phyloP scores from a whole-genome alignment of 2,329 filamentous ascomycete species.

The Falciphora oryzae region DNA sequence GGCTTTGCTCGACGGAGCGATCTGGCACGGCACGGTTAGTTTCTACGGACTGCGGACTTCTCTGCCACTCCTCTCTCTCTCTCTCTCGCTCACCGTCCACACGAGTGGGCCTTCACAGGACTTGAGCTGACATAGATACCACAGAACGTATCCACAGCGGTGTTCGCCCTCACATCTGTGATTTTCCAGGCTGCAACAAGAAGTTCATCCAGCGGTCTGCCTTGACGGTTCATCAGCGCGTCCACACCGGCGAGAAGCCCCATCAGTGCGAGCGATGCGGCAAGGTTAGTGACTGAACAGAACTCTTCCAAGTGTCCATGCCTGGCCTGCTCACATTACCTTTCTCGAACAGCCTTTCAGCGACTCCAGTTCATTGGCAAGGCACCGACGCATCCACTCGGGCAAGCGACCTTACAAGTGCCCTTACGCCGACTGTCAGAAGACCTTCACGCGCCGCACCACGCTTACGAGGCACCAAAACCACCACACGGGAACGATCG shows the following conservation, averaged over 20 bases:
- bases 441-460: slow-evolving; percentile 94
- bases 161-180: slow-evolving; percentile 85
- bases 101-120: too few species aligned
- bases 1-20: slow-evolving; percentile 92
- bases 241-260: slow-evolving; percentile 96
- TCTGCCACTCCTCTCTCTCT: not conserved
- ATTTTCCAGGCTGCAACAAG: slow-evolving; percentile 82
- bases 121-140: slow-evolving; percentile 20
- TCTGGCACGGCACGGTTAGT: slow-evolving; percentile 85
- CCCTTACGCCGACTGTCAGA: slow-evolving; percentile 94
- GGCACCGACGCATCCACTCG: slow-evolving; percentile 90
- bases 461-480: slow-evolving; percentile 95
- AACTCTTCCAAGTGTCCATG: not conserved
- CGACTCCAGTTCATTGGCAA: slow-evolving; percentile 88
- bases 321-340: slow-evolving; percentile 3
- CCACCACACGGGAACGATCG: slow-evolving; percentile 89
- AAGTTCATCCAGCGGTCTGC: slow-evolving; percentile 97
- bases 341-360: slow-evolving; percentile 69
- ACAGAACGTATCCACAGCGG: slow-evolving; percentile 93
- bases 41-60: slow-evolving; percentile 7
- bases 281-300: slow-evolving; percentile 58
- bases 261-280: slow-evolving; percentile 96
- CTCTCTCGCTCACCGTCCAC: not conserved
- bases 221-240: slow-evolving; percentile 88
- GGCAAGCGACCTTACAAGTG: slow-evolving; percentile 97